Evolutionary conservation across 441 rosid genomes (phyloP).

Genomic region (Syzygium syzygioides): DNA sequence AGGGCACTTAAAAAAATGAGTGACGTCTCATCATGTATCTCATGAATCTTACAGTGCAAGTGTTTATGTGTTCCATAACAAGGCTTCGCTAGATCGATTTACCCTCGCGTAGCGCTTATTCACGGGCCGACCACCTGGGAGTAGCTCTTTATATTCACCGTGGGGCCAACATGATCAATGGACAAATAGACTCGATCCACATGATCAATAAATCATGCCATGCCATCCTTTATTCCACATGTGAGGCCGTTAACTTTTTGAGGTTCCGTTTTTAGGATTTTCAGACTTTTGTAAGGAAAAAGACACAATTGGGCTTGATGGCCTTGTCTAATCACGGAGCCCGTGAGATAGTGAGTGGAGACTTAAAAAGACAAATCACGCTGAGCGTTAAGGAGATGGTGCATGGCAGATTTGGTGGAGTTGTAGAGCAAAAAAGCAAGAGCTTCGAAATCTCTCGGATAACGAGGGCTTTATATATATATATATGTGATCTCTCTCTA

Average conservation of each 20-base stretch:
- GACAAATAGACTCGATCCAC: no score
- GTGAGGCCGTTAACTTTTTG: not conserved
- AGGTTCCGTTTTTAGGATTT: not conserved
- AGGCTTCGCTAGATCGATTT: no score
- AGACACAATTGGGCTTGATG: not conserved
- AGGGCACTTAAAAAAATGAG: no score
- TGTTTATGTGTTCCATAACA: no score
- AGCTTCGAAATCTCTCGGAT: fast-evolving
- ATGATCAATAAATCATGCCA: no score
- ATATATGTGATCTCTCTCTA: fast-evolving
- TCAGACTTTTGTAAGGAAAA: not conserved
- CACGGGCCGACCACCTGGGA: no score
- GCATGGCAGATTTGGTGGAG: fast-evolving
- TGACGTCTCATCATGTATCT: no score
- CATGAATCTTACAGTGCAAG: no score
- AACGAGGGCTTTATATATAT: no score
- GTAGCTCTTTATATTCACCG: not conserved
- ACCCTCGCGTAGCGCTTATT: no score
- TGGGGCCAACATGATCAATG: not conserved
- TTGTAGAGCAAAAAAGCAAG: not conserved
- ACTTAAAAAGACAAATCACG: not conserved
- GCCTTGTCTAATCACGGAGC: not conserved
- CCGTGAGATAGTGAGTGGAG: not conserved
- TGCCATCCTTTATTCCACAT: not conserved
- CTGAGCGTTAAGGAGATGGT: not conserved